Conservation (phyloP, 2,329 filamentous ascomycete species). For the Fonsecaea erecta region DNA sequence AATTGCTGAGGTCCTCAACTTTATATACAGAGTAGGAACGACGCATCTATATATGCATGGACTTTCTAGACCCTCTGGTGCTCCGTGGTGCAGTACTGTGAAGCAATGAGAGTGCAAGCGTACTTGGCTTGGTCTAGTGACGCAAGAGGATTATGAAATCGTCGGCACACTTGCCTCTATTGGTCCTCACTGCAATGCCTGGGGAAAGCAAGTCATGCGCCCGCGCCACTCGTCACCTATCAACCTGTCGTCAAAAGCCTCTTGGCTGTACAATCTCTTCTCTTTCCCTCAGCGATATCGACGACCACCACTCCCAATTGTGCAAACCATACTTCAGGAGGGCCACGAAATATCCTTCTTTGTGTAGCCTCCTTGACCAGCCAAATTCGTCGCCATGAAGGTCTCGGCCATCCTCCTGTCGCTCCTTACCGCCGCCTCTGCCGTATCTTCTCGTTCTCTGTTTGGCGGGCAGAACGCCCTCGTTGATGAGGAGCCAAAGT, state of each 20-base stretch:
- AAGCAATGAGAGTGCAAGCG: background rate
- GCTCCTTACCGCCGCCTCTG: conserved; percentile 49
- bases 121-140: background rate
- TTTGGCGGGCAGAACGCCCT: conserved; percentile 58
- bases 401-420: conserved; percentile 46
- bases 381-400: conserved; percentile 26
- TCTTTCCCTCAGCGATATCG: conserved; percentile 23
- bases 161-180: background rate
- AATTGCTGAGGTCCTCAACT: too few species aligned
- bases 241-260: conserved; percentile 10
- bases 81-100: background rate
- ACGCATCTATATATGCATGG: too few species aligned
- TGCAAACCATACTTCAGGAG: background rate
- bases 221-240: conserved; percentile 11
- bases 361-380: background rate
- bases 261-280: background rate
- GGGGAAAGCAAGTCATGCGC: conserved; percentile 9
- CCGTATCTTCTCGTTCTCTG: conserved; percentile 50
- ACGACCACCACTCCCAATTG: conserved; percentile 2
- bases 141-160: conserved; percentile 7
- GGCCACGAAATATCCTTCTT: background rate
- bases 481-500: conserved; percentile 54
- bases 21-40: too few species aligned
- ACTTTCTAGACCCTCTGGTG: background rate
- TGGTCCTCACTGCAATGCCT: background rate